Conservation (phyloP, 2,329 filamentous ascomycete genomes). For the Hymenoscyphus occultus region DNA sequence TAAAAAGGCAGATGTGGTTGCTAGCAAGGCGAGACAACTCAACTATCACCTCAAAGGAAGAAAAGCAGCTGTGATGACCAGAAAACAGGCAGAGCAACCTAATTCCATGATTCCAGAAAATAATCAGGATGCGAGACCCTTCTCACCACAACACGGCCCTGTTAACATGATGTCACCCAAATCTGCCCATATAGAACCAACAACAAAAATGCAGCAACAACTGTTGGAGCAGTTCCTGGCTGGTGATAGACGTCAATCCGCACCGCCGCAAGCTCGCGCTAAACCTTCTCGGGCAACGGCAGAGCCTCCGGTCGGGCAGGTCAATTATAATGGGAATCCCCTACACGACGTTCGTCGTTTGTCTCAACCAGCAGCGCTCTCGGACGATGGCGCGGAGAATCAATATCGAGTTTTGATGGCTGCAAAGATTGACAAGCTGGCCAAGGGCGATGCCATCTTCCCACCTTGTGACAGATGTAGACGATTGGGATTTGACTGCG, state of each 20-base stretch:
- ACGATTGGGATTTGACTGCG: conserved; percentile 73
- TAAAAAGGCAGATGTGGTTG: conserved; percentile 74
- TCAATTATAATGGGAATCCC: conserved; percentile 21
- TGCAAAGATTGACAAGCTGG: conserved; percentile 70
- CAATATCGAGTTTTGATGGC: conserved; percentile 63
- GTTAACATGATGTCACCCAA: conserved; percentile 43
- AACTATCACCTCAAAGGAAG: conserved; percentile 77
- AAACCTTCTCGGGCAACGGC: conserved; percentile 19
- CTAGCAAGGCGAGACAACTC: conserved; percentile 70
- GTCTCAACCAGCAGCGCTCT: conserved; percentile 24
- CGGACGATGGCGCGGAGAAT: conserved; percentile 30
- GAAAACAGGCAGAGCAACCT: conserved; percentile 46
- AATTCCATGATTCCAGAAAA: conserved; percentile 16
- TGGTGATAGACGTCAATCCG: conserved; percentile 23
- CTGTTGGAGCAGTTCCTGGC: conserved; percentile 53
- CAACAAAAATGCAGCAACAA: conserved; percentile 46
- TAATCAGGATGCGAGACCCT: conserved; percentile 15
- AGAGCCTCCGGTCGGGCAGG: conserved; percentile 15
- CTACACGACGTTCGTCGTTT: conserved; percentile 29
- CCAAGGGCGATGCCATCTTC: conserved; percentile 70
- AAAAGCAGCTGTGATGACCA: conserved; percentile 66
- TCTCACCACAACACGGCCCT: conserved; percentile 32
- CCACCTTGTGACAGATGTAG: conserved; percentile 84
- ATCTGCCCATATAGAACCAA: conserved; percentile 24
- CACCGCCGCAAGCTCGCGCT: conserved; percentile 20